A percentile compares a stretch with the other conserved stretches of the same genome.
Conservation (phyloP, 257 asterid species). For the Solanum chilense region DNA sequence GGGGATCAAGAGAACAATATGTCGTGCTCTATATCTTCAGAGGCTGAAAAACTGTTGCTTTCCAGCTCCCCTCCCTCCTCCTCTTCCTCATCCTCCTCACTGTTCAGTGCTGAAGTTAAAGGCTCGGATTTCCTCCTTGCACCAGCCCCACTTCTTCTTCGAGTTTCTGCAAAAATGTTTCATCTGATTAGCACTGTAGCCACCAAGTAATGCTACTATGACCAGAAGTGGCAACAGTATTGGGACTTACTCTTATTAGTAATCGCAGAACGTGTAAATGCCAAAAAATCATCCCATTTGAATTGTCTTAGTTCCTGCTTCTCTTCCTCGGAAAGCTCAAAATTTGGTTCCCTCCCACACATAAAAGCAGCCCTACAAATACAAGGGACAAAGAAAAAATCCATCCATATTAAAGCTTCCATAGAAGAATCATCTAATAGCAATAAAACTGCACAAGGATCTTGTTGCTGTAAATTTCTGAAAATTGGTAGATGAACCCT, state of each 20-base stretch:
- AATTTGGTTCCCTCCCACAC: slow-evolving; percentile 98
- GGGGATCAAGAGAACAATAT: slow-evolving; percentile 19
- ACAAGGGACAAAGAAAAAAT: neutral
- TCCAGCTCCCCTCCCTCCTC: slow-evolving; percentile 15
- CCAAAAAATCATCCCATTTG: slow-evolving; percentile 77
- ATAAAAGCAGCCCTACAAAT: slow-evolving; percentile 83
- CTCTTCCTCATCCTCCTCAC: slow-evolving; percentile 45
- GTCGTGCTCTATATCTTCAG: slow-evolving; percentile 42
- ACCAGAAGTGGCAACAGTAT: neutral
- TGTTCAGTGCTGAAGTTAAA: slow-evolving; percentile 1
- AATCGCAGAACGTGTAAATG: slow-evolving; percentile 75
- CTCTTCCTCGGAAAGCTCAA: slow-evolving; percentile 74
- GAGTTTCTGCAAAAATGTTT: slow-evolving; percentile 34
- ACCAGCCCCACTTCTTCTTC: slow-evolving; percentile 32
- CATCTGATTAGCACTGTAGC: neutral
- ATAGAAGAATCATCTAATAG: neutral
- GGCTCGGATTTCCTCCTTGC: slow-evolving; percentile 25
- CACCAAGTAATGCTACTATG: neutral
- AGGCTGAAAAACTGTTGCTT: slow-evolving; percentile 32
- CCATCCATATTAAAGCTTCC: neutral
- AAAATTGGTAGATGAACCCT: neutral
- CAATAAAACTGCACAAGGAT: neutral
- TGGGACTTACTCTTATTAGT: slow-evolving; percentile 52
- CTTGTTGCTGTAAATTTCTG: neutral
- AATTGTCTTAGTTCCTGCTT: slow-evolving; percentile 60